Conservation (phyloP, 306 rosid species). For the Acacia acuminata region DNA sequence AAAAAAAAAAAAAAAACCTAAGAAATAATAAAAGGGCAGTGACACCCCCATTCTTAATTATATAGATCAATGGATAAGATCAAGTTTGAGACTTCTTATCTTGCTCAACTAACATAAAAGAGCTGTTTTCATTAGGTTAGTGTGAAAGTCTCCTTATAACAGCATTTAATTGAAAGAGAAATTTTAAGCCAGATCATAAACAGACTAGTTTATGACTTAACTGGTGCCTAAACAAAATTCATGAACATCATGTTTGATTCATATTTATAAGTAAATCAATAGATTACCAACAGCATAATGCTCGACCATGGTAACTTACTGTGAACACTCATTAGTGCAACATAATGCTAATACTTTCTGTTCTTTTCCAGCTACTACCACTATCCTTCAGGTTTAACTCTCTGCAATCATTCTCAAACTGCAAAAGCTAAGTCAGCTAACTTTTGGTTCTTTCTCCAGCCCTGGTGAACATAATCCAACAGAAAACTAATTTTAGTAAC, state of each 20-base stretch:
- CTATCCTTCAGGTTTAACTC: neutral
- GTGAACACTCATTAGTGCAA: neutral
- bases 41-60: neutral
- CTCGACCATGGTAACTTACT: neutral
- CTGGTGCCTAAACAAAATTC: neutral
- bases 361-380: neutral
- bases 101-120: neutral
- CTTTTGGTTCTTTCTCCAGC: neutral
- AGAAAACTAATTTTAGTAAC: neutral
- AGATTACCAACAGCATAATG: neutral
- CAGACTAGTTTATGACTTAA: neutral
- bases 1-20: neutral
- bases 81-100: conserved; percentile 8
- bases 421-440: neutral
- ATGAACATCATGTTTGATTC: neutral
- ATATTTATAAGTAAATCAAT: neutral
- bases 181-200: neutral
- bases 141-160: no score
- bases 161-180: neutral
- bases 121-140: neutral
- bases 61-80: neutral
- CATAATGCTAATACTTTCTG: neutral
- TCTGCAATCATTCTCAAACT: neutral
- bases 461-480: neutral
- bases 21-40: neutral